Conservation (phyloP, 2,329 filamentous ascomycete genomes). For the Monosporascus ibericus region DNA sequence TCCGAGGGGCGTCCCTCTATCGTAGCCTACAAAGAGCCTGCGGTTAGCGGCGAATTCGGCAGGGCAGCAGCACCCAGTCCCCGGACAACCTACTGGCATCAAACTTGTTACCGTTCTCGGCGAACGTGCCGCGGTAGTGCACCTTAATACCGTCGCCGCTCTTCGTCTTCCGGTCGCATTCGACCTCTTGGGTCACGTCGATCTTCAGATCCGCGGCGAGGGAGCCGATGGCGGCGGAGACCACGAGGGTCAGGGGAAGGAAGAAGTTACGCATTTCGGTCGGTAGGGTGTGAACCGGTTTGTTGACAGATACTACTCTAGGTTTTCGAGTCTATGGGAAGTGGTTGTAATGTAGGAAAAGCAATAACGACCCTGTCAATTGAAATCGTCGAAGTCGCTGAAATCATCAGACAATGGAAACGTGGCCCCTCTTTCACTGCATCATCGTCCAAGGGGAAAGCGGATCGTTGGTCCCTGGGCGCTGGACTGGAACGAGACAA, state of each 20-base stretch:
- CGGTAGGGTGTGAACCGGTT: neutral
- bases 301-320: too few relatives aligned
- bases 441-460: too few relatives aligned
- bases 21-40: constrained; percentile 50
- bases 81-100: constrained; percentile 56
- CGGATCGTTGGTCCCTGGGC: too few relatives aligned
- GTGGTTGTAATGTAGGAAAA: too few relatives aligned
- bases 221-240: constrained; percentile 43
- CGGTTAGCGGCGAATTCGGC: neutral
- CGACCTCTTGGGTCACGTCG: constrained; percentile 65
- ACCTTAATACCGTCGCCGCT: constrained; percentile 76
- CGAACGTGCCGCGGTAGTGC: constrained; percentile 82
- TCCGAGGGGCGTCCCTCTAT: constrained; percentile 66
- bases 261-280: constrained; percentile 43
- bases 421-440: too few relatives aligned
- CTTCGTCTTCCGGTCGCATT: constrained; percentile 72
- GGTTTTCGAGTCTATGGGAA: too few relatives aligned
- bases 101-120: constrained; percentile 69
- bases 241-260: constrained; percentile 42
- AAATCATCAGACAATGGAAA: too few relatives aligned
- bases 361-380: too few relatives aligned
- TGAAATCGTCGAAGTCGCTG: too few relatives aligned
- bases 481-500: too few relatives aligned
- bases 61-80: constrained; percentile 19
- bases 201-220: constrained; percentile 63